Base-by-base conservation (phyloP, 2,329 filamentous ascomycete genomes). In the Xylaria sp. region DNA sequence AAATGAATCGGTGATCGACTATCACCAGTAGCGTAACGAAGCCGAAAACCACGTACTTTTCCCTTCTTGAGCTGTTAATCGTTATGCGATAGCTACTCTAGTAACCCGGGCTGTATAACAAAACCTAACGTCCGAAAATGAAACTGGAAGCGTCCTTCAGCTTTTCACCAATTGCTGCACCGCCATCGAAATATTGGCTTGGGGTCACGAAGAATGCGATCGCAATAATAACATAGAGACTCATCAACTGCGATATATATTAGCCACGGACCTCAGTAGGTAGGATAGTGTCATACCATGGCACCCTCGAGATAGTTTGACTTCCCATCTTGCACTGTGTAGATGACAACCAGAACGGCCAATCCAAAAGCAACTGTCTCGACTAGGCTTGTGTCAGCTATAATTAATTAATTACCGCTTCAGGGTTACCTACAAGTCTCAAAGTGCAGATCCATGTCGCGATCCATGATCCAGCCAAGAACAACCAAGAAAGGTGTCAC, bases 221-320 rank as follows among this genome's bases (percentile, higher is more conserved):
- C 4, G 88, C 88, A 69, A 90, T 89, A 73, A 90, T 89, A 57
- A 85, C 75, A 76, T 89, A 90, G 18, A 90, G 81, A 25, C 82
- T 83, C 66, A 85, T 79, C 60, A 85, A 78, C 80, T 82, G 60
- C 28, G 28, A 28, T 59, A 2, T 8, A 57, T 6, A 67, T 77
- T 68, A 78, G 75, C 49, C 57, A 54, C 2, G 28, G 13, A 52
- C 58, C 2, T 1, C 12, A 36, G 23, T 1, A 57, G 31, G 36
- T 23, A 33, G 39, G 2, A 2, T 25, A 28, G 39, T 23, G 13
- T 31, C 80, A 74, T 79, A 90, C 86, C 88, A 95, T 92, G 57
- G 91, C 91, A 54, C 92, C 92, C 79, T 95, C 92, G 25, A 95
- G 87, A 74, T 95, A 95, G 80, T 95, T 96, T 15, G 90, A 93